Evolutionary conservation across 768 basidiomycete species (phyloP).

Genomic region (Suillus decipiens): DNA sequence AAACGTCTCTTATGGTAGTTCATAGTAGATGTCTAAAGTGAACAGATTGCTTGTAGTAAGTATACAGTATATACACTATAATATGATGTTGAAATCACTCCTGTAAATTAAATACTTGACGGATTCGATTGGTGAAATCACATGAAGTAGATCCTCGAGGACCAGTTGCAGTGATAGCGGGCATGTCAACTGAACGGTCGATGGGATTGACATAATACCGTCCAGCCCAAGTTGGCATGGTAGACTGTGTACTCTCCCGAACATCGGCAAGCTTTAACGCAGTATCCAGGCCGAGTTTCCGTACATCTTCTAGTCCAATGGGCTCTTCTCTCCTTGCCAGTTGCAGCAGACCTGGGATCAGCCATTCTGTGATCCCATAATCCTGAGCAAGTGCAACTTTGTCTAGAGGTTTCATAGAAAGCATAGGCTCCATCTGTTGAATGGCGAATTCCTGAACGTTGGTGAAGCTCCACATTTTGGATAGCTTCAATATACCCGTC

Average conservation of each 20-base stretch:
- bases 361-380: constrained; percentile 36
- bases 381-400: constrained; percentile 33
- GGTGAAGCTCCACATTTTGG: constrained; percentile 41
- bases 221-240: neutral
- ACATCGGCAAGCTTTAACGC: constrained; percentile 24
- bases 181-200: neutral
- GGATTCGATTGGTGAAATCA: constrained; percentile 3
- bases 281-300: constrained; percentile 18
- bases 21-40: too few species aligned
- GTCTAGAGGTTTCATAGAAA: constrained; percentile 17
- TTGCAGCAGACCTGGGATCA: constrained; percentile 28
- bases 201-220: neutral
- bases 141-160: neutral
- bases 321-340: constrained; percentile 15
- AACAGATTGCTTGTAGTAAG: too few species aligned
- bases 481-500: constrained; percentile 40
- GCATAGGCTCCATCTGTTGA: constrained; percentile 20
- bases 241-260: constrained; percentile 19
- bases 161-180: neutral
- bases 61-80: too few species aligned
- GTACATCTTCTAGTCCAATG: constrained; percentile 18
- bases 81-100: neutral
- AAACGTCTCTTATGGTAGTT: too few species aligned
- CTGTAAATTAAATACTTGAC: neutral
- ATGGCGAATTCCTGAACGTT: constrained; percentile 33